Conservation (phyloP, 140 eudicot genomes). For the Ambrosia hybrid region DNA sequence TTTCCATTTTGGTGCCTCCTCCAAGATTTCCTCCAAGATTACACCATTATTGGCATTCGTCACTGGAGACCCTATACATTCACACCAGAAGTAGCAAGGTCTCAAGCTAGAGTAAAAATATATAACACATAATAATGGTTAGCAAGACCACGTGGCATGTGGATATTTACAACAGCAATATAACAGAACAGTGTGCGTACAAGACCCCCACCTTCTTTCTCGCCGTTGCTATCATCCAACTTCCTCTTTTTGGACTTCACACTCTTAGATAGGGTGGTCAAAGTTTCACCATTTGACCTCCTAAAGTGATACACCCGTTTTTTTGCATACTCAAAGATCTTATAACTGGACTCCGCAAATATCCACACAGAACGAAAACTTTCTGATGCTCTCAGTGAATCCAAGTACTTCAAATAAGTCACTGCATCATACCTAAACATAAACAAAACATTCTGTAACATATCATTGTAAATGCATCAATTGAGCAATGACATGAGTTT, state of each 20-base stretch:
- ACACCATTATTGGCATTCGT: constrained; percentile 36
- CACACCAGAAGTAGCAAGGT: no score
- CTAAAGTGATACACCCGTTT: constrained; percentile 79
- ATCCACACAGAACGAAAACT: constrained; percentile 99
- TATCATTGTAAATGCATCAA: no score
- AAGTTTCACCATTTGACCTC: constrained; percentile 50
- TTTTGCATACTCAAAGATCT: constrained; percentile 92
- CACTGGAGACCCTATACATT: constrained; percentile 23
- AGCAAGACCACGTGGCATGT: no score
- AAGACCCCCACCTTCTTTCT: constrained; percentile 44
- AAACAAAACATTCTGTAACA: neutral
- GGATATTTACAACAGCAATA: no score
- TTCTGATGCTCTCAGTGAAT: constrained; percentile 94
- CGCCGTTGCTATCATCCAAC: constrained; percentile 42
- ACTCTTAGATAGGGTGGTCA: constrained; percentile 37
- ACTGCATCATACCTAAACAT: constrained; percentile 87
- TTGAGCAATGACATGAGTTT: no score
- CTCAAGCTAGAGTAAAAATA: no score
- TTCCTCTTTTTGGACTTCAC: constrained; percentile 67
- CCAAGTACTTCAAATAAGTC: constrained; percentile 92
- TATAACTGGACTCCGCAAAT: constrained; percentile 94
- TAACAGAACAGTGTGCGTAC: no score
- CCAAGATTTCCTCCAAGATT: constrained; percentile 77
- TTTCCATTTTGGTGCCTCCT: constrained; percentile 99
- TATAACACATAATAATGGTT: no score